phyloP scores from a whole-genome alignment of 2,329 filamentous ascomycete species.

The Pseudopyrenochaeta lycopersici region DNA sequence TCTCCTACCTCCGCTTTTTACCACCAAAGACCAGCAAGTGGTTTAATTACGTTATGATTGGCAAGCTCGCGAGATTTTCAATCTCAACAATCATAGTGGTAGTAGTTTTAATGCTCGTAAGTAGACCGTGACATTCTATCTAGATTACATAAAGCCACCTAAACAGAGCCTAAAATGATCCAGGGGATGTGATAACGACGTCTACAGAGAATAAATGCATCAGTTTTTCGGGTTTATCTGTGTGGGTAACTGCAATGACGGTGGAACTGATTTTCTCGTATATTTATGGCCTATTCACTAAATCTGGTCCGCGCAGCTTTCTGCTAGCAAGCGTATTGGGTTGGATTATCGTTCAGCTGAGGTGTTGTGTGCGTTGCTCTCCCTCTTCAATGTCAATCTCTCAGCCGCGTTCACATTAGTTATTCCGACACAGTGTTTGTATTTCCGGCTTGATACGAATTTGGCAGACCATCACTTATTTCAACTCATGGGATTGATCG shows the following conservation, averaged over 20 bases:
- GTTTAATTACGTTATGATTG: neutral
- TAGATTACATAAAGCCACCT: neutral
- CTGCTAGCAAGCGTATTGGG: neutral
- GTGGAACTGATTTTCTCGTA: neutral
- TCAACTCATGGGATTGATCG: too few species aligned
- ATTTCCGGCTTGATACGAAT: too few species aligned
- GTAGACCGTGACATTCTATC: neutral
- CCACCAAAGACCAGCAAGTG: neutral
- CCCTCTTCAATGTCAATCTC: too few species aligned
- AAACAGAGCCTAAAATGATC: neutral
- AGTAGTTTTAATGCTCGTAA: neutral
- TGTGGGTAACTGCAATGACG: neutral
- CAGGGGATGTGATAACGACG: neutral
- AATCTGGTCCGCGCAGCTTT: neutral
- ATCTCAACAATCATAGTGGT: neutral
- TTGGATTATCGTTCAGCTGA: neutral
- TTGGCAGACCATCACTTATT: too few species aligned
- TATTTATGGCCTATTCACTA: neutral
- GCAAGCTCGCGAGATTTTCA: neutral
- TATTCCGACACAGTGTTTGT: too few species aligned
- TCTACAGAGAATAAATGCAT: neutral
- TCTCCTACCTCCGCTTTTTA: neutral
- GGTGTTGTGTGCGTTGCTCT: neutral
- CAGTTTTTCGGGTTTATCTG: neutral
- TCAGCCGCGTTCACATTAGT: too few species aligned